phyloP scores from a whole-genome alignment of 2,329 filamentous ascomycete genomes.

The Fulvia fulva region DNA sequence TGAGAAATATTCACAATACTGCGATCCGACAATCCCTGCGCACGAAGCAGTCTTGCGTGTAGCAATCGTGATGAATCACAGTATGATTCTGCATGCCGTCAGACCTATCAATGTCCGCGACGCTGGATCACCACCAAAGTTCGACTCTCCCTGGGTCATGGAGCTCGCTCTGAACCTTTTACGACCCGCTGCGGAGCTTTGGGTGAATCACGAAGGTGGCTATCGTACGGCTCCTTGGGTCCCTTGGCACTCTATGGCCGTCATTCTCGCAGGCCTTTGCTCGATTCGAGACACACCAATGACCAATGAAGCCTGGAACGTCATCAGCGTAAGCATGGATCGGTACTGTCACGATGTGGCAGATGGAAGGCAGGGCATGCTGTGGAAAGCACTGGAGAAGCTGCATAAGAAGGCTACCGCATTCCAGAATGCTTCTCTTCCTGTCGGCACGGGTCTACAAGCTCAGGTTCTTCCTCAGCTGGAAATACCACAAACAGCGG shows the following conservation, averaged over 20 bases:
- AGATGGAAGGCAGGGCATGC: conserved; percentile 35
- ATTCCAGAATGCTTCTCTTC: conserved; percentile 18
- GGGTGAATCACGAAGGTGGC: background rate
- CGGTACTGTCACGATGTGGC: background rate
- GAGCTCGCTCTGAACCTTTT: background rate
- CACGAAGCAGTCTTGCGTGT: background rate
- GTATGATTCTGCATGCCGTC: background rate
- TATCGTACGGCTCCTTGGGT: background rate
- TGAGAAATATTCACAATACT: background rate
- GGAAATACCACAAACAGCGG: background rate
- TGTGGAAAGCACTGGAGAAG: conserved; percentile 54
- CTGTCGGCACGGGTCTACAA: background rate
- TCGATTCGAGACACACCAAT: background rate
- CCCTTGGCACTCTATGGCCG: background rate
- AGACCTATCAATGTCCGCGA: background rate
- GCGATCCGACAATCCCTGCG: background rate
- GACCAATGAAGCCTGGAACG: background rate
- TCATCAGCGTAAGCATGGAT: background rate
- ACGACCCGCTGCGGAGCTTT: background rate
- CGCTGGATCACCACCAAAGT: background rate
- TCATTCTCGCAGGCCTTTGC: background rate
- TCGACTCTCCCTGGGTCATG: background rate
- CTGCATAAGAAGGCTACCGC: conserved; percentile 46
- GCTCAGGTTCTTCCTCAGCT: background rate
- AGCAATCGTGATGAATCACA: background rate